These are phyloP conservation scores for Aspergillus flavus DNA, from an alignment of 2,329 filamentous ascomycete genomes.

Conservation along the genomic window DNA sequence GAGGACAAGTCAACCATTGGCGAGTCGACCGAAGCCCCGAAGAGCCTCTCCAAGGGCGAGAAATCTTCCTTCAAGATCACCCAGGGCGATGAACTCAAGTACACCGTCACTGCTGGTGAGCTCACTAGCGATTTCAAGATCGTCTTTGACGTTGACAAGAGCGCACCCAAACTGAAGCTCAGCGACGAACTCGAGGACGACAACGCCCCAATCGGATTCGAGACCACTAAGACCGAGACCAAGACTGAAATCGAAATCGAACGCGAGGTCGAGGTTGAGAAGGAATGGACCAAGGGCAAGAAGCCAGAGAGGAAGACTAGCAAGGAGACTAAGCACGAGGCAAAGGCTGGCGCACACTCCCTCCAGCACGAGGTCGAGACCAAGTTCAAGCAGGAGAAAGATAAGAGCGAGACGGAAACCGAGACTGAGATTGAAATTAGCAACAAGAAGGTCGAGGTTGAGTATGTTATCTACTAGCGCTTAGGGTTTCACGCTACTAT, in stretches of 20 bases:
- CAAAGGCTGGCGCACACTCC: neutral
- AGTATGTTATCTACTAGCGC: neutral
- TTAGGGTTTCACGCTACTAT: too few relatives aligned
- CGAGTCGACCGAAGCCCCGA: neutral
- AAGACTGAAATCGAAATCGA: too few relatives aligned
- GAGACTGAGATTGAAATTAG: neutral
- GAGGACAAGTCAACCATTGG: neutral
- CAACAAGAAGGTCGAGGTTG: neutral
- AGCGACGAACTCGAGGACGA: too few relatives aligned
- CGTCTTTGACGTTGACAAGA: neutral
- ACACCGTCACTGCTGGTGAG: neutral
- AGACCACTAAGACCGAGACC: too few relatives aligned
- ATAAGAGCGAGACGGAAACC: neutral
- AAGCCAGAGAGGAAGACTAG: neutral
- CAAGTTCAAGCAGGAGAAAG: neutral
- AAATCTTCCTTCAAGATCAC: neutral
- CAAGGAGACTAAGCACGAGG: neutral
- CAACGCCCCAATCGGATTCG: too few relatives aligned
- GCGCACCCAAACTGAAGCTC: too few relatives aligned
- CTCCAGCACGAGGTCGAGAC: neutral
- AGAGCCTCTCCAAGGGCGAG: neutral
- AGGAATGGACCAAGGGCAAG: neutral
- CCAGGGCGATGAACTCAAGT: neutral
- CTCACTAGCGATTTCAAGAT: neutral
- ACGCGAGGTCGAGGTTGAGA: too few relatives aligned